phyloP scores from a whole-genome alignment of 768 basidiomycete genomes.

The Gloeostereum incarnatum region DNA sequence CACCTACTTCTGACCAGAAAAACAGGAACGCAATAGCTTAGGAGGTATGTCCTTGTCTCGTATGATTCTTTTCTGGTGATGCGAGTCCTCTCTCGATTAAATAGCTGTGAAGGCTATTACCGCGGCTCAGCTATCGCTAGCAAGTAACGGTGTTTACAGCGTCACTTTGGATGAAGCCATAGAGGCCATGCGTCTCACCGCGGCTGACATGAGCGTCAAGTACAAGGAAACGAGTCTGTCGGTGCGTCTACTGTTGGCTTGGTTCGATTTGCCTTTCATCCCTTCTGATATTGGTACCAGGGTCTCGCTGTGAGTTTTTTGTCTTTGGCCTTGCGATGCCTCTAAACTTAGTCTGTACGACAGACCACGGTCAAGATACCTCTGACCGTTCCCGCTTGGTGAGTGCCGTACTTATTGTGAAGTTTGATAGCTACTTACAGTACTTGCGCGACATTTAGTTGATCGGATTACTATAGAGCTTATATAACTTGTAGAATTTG shows the following conservation, averaged over 20 bases:
- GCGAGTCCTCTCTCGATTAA: conserved; percentile 1
- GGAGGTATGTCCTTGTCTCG: conserved; percentile 40
- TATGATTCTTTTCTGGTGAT: background rate
- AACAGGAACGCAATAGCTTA: conserved; percentile 74
- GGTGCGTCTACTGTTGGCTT: conserved; percentile 29
- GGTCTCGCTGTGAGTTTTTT: conserved; percentile 46
- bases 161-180: conserved; percentile 93
- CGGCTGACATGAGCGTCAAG: conserved; percentile 90
- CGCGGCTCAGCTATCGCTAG: conserved; percentile 91
- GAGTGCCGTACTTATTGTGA: conserved; percentile 7
- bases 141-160: conserved; percentile 78
- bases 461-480: no score
- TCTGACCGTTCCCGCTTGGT: conserved; percentile 78
- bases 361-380: conserved; percentile 61
- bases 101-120: conserved; percentile 88
- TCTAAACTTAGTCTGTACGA: background rate
- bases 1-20: background rate
- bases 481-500: no score
- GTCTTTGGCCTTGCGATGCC: background rate
- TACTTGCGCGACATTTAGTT: no score
- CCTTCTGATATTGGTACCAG: conserved; percentile 17
- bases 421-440: no score
- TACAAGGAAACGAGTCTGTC: conserved; percentile 95
- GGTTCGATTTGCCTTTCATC: no score
- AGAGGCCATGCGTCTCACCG: conserved; percentile 89